Conservation (phyloP, 129 eudicot species). For the Flaveria sonorensis region DNA sequence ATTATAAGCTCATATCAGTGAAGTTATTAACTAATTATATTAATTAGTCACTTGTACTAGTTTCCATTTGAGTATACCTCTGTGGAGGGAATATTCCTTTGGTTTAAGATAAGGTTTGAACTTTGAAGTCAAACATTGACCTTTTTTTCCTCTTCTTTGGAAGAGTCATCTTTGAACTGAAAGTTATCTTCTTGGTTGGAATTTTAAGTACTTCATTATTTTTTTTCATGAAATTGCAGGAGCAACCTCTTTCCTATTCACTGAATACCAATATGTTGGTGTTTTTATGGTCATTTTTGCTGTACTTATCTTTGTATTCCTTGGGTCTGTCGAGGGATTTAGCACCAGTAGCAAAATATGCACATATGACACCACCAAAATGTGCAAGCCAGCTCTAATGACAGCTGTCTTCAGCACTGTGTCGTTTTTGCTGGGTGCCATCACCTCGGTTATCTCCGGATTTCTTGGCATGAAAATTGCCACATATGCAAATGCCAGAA, state of each 20-base stretch:
- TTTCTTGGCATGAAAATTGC: constrained; percentile 96
- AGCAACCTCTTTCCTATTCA: constrained; percentile 80
- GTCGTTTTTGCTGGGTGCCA: constrained; percentile 80
- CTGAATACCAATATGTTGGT: constrained; percentile 89
- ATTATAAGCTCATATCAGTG: not conserved
- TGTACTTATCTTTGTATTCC: constrained; percentile 72
- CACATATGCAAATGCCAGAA: constrained; percentile 90
- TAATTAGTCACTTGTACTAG: not conserved
- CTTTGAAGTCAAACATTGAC: no score
- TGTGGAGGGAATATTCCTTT: no score
- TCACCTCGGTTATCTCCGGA: constrained; percentile 80
- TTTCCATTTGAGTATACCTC: no score
- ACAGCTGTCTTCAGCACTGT: constrained; percentile 88
- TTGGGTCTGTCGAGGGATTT: constrained; percentile 91
- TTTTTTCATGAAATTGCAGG: constrained; percentile 45
- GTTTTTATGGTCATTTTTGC: constrained; percentile 88
- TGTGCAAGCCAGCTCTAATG: constrained; percentile 90
- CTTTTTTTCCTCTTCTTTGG: no score
- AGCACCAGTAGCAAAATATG: constrained; percentile 69
- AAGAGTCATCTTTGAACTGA: no score
- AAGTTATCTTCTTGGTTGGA: no score
- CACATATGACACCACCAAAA: constrained; percentile 59
- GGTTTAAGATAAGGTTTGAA: no score
- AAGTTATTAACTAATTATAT: not conserved
- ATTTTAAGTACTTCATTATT: not conserved